A percentile compares a stretch with the other conserved stretches of the same genome.
Evolutionary conservation across 768 basidiomycete genomes (phyloP).

Genomic region (Russula olivacea): DNA sequence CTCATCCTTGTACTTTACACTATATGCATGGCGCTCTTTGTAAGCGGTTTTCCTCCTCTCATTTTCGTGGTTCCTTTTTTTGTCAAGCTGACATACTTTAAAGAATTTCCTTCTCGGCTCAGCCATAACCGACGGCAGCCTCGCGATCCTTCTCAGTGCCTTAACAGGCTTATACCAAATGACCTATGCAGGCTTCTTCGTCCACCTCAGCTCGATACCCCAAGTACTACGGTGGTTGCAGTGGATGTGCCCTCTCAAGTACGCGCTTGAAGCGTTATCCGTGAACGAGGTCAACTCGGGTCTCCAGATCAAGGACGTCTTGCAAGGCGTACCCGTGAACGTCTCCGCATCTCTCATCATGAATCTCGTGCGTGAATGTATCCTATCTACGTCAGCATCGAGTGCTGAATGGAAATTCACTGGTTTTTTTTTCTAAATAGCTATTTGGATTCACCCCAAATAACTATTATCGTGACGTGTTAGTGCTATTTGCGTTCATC

Average conservation of each 20-base stretch:
- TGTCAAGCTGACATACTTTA: background rate
- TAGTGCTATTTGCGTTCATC: conserved; percentile 82
- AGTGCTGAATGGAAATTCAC: background rate
- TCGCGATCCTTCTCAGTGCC: conserved; percentile 85
- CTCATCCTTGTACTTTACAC: conserved; percentile 84
- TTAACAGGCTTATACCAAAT: conserved; percentile 72
- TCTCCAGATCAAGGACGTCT: conserved; percentile 69
- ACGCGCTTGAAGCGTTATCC: conserved; percentile 73
- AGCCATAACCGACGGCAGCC: conserved; percentile 77
- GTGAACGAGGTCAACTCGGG: conserved; percentile 93
- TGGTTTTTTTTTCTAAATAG: conserved; percentile 31
- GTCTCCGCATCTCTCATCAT: conserved; percentile 82
- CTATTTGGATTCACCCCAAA: conserved; percentile 81
- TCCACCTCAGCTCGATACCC: conserved; percentile 78
- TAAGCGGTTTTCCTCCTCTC: conserved; percentile 31
- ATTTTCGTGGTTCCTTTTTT: background rate
- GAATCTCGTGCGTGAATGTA: conserved; percentile 52
- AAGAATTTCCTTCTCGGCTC: conserved; percentile 90
- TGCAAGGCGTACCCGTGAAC: conserved; percentile 76
- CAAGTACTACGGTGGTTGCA: conserved; percentile 91
- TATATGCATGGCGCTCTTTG: conserved; percentile 80
- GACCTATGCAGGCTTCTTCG: conserved; percentile 91
- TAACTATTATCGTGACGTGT: conserved; percentile 85
- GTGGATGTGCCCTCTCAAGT: conserved; percentile 84
- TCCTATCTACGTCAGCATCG: background rate